phyloP scores from a whole-genome alignment of 257 asterid species.

The Fraxinus excelsior region DNA sequence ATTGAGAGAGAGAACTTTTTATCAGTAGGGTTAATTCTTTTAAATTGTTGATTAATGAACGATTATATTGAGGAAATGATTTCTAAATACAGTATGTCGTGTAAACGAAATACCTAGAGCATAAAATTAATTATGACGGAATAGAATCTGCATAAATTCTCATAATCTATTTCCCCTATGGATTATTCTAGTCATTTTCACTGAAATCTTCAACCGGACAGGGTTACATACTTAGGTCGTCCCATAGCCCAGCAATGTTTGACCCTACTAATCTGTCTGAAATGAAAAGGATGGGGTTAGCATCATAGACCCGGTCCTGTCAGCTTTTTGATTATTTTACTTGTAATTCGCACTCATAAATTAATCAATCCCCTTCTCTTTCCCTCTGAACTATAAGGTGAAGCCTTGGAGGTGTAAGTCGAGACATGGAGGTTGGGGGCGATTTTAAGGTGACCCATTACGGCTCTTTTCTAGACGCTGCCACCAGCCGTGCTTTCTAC shows the following conservation, averaged over 20 bases:
- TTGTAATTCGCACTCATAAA: not conserved
- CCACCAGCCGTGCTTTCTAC: not conserved
- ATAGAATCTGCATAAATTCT: too few relatives aligned
- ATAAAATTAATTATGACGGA: slow-evolving; percentile 15
- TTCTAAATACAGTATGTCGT: slow-evolving; percentile 12
- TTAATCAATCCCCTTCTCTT: slow-evolving; percentile 1
- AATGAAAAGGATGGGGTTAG: slow-evolving; percentile 34
- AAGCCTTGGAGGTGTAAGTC: too few relatives aligned
- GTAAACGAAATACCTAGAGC: slow-evolving; percentile 42
- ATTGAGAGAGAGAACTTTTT: too few relatives aligned
- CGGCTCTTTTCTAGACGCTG: not conserved
- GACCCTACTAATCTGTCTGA: slow-evolving; percentile 59
- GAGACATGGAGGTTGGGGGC: too few relatives aligned
- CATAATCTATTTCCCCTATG: not conserved
- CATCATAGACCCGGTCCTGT: slow-evolving; percentile 19
- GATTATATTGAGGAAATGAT: not conserved
- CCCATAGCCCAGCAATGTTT: slow-evolving; percentile 40
- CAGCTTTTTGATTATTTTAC: slow-evolving; percentile 15
- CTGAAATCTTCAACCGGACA: slow-evolving; percentile 36
- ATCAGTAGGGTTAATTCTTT: too few relatives aligned
- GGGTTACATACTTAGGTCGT: slow-evolving; percentile 30
- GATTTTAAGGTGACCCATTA: not conserved
- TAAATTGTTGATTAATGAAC: not conserved
- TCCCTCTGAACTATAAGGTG: not conserved
- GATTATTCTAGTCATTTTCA: slow-evolving; percentile 21